phyloP scores from a whole-genome alignment of 1,284 basidiomycete species.

The Rugosomyces carneus region DNA sequence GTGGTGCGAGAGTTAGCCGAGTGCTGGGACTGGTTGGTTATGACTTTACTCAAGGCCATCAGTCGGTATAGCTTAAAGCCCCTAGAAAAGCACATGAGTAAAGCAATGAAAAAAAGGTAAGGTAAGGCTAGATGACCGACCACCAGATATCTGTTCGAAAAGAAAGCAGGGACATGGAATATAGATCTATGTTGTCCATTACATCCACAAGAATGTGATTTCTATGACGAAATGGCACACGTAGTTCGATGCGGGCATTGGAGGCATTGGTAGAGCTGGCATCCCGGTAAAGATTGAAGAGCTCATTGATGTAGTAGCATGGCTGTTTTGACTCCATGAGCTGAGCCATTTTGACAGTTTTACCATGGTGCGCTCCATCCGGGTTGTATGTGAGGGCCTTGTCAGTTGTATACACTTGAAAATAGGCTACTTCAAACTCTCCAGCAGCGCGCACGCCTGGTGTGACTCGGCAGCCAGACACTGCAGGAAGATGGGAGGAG shows the following conservation, averaged over 20 bases:
- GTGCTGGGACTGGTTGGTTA: constrained; percentile 13
- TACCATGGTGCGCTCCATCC: constrained; percentile 18
- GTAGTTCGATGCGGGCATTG: constrained; percentile 19
- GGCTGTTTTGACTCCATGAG: constrained; percentile 9
- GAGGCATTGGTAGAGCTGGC: constrained; percentile 12
- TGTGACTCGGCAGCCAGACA: background rate
- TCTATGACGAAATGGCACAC: constrained; percentile 19
- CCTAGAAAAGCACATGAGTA: no score
- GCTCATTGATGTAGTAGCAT: constrained; percentile 3
- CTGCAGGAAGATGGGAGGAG: constrained; percentile 2
- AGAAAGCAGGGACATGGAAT: background rate
- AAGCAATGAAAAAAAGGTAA: constrained; percentile 2
- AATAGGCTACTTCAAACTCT: constrained; percentile 12
- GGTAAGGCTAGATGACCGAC: constrained; percentile 1
- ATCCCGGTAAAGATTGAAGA: constrained; percentile 16
- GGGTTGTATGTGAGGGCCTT: constrained; percentile 19
- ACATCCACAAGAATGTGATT: no score
- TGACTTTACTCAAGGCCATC: constrained; percentile 9
- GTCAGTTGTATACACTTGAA: constrained; percentile 27
- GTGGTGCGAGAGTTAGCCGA: background rate
- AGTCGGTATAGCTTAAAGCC: no score
- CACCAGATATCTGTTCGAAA: constrained; percentile 6
- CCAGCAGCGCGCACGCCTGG: constrained; percentile 10
- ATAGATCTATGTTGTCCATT: no score
- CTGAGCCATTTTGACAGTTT: constrained; percentile 16